Evolutionary conservation across 495 filamentous ascomycete species (phyloP).

Genomic region (Penicillium paradoxum): DNA sequence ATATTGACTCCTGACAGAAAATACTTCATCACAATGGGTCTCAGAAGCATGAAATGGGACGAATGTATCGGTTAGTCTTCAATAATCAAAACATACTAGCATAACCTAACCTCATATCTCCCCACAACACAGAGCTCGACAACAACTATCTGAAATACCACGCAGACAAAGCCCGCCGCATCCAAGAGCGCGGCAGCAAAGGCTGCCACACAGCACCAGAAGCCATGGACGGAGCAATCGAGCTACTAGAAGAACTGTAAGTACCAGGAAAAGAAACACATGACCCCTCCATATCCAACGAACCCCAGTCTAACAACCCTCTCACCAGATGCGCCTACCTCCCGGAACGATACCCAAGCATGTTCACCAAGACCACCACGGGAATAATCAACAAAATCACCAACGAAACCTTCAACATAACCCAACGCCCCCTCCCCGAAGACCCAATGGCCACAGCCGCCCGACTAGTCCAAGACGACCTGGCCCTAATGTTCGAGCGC

Average conservation of each 20-base stretch:
- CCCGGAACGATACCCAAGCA: conserved; percentile 70
- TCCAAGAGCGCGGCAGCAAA: conserved; percentile 63
- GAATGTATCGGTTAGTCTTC: conserved; percentile 65
- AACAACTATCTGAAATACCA: conserved; percentile 77
- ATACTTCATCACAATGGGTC: conserved; percentile 78
- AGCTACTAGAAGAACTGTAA: conserved; percentile 73
- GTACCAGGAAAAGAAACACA: not conserved
- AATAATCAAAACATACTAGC: not conserved
- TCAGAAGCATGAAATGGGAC: conserved; percentile 70
- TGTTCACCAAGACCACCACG: conserved; percentile 59
- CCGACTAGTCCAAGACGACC: conserved; percentile 77
- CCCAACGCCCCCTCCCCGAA: conserved; percentile 61
- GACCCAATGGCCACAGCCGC: conserved; percentile 76
- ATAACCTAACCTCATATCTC: conserved; percentile 4
- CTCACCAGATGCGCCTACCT: conserved; percentile 58
- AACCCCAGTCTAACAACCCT: not conserved
- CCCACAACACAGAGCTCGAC: conserved; percentile 61
- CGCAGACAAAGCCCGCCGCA: conserved; percentile 64
- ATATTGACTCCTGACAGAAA: conserved; percentile 39
- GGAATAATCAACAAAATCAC: conserved; percentile 71
- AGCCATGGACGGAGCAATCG: conserved; percentile 70
- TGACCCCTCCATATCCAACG: not conserved
- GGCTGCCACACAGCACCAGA: conserved; percentile 69
- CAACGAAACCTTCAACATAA: conserved; percentile 67
- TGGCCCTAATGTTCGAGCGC: conserved; percentile 81